Base-by-base conservation (phyloP, 2,329 filamentous ascomycete species). In the Nakataea oryzae region DNA sequence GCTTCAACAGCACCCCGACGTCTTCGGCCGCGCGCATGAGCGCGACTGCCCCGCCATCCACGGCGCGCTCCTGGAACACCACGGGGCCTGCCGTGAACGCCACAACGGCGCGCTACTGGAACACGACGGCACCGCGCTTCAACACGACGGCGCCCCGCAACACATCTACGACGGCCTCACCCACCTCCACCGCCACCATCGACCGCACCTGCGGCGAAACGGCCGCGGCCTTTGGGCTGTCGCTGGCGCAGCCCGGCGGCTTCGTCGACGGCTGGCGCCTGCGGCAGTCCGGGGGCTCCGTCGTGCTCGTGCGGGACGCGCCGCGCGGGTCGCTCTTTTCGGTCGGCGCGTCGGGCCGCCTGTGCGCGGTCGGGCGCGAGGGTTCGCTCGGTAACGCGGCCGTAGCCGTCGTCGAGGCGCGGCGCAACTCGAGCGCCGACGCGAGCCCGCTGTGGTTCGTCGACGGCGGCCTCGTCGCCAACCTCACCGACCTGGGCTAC, bases 211-310 rank as follows among this genome's bases (percentile, higher is more conserved):
- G 71, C 66, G 67, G 67, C 27, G 63, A 69, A 55, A 68, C 68
- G 1, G 27, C 64, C 6, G 27, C 65, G 2, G 67, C 70, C 2
- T 73, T 73, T 63, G 41, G 63, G 11, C 59, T 73, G 1, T 67
- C 66, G 11, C 67, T 70, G 28, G 63, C 67, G 1, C 70, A 72
- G 61, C 69, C 70, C 0, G 67, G 66, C 58, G 68, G 71, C 9
- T 47, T 66, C 41, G 71, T 72, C 61, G 66, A 73, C 65, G 65
- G 65, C 4, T 73, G 71, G 71, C 73, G 65, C 58, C 64, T 71
- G 3, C 64, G 63, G 54, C 61, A 72, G n/a, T 68, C 67, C 61
- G 70, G 69, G 0, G 66, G 68, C 60, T 66, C 63, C 7, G 59
- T 70, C 28, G 64, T 73, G 21, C 72, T 73, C 66, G 69, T 66